Base-by-base conservation (phyloP, 768 basidiomycete species). In the Russula earlei region DNA sequence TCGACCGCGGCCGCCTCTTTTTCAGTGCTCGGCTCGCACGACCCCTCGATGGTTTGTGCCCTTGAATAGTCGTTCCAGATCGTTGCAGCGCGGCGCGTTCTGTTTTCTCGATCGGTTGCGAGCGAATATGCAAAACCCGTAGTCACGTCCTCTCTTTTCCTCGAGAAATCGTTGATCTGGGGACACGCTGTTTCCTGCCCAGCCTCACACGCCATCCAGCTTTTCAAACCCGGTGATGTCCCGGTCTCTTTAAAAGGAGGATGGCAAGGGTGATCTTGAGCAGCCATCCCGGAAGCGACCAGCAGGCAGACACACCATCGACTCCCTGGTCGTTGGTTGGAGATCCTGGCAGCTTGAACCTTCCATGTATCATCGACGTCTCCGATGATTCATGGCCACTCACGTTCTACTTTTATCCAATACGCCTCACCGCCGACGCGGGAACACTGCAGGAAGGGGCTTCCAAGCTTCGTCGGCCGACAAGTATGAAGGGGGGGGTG, bases 391-490 rank as follows among this genome's bases (percentile, higher is more conserved):
- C 37, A 33, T 31, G 36, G 50, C 45, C 38, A 57, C 56, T 36
- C 45, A 48, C 42, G 33, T 52, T 42, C 56, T 52, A 52, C 51
- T 48, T 57, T 52, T 52, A 52, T 52, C 51, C 40, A 47, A 45
- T 40, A 47, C 40, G n/a, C 49, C 51, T 48, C 56, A 45, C 56
- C 56, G 45, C 56, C 56, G 56, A 57, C 37, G 51, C 45, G 51
- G 38, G 56, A 42, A 51, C 50, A 52, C 56, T 47, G 51, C 50
- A 47, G 52, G 24, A 22, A 41, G 40, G 17, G 11, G 50, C 51
- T 52, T 57, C 45, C 45, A 22, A 52, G 51, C 45, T 47, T 57
- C 56, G 44, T 52, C 51, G 50, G 56, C 56, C 50, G 50, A 57
- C 56, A 33, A 31, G 19, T 47, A 57, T 52, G 51, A 57, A 57